Conservation (phyloP, 2,329 filamentous ascomycete genomes). For the Rhinocladiella mackenziei region DNA sequence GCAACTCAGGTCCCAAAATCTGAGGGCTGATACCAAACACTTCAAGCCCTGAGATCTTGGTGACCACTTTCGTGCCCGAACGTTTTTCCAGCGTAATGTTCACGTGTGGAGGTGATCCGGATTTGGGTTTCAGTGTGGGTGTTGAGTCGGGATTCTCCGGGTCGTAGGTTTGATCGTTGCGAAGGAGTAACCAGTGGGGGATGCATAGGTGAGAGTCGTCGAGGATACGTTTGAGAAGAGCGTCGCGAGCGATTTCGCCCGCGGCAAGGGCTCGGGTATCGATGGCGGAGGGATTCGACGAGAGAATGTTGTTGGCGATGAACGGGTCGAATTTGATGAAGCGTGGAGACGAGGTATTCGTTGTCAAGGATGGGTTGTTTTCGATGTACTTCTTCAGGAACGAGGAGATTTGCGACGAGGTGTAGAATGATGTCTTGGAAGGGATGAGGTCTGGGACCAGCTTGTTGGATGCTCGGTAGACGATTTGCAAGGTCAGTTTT, state of each 20-base stretch:
- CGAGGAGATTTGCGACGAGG: conserved; percentile 55
- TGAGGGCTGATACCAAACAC: conserved; percentile 58
- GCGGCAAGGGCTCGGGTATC: conserved; percentile 56
- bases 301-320: conserved; percentile 59
- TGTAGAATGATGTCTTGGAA: conserved; percentile 54
- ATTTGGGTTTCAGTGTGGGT: conserved; percentile 53
- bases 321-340: conserved; percentile 60
- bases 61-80: conserved; percentile 63
- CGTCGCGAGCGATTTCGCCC: conserved; percentile 57
- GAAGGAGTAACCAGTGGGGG: conserved; percentile 56
- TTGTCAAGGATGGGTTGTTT: conserved; percentile 23
- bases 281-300: conserved; percentile 47
- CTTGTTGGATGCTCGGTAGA: conserved; percentile 57
- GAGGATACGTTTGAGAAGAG: conserved; percentile 57
- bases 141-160: conserved; percentile 35
- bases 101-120: conserved; percentile 58
- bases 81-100: conserved; percentile 59
- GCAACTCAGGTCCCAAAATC: conserved; percentile 60
- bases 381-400: conserved; percentile 56
- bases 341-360: conserved; percentile 42
- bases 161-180: conserved; percentile 41
- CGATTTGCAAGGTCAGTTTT: conserved; percentile 46
- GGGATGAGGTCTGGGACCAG: conserved; percentile 54
- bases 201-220: conserved; percentile 47
- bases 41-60: conserved; percentile 59